These are phyloP conservation scores for Ramaria sp. DNA, from an alignment of 768 basidiomycete genomes.

Conservation along the genomic window DNA sequence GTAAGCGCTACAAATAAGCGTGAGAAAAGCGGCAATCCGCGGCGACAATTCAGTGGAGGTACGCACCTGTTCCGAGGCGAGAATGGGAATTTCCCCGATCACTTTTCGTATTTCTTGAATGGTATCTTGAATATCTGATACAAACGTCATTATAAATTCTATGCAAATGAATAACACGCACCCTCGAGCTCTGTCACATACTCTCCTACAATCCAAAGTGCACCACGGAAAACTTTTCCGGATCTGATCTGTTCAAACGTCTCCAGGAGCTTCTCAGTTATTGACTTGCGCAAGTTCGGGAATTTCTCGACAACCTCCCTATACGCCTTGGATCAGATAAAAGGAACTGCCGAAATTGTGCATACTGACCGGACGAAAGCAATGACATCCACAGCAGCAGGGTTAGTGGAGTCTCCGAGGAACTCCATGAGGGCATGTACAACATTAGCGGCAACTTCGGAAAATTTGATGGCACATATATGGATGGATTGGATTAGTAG, in stretches of 20 bases:
- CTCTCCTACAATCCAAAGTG: constrained; percentile 98
- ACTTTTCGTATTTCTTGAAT: constrained; percentile 76
- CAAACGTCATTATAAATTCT: constrained; percentile 1
- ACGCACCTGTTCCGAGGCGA: constrained; percentile 71
- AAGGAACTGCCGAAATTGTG: constrained; percentile 19
- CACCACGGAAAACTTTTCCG: constrained; percentile 92
- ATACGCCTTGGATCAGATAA: neutral
- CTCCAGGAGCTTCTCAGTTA: constrained; percentile 75
- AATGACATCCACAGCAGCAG: constrained; percentile 91
- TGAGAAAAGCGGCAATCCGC: constrained; percentile 11
- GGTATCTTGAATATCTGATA: constrained; percentile 52
- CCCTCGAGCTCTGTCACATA: constrained; percentile 53
- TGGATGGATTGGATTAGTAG: constrained; percentile 96
- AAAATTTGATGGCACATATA: constrained; percentile 91
- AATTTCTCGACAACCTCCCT: constrained; percentile 98
- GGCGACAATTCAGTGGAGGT: constrained; percentile 6
- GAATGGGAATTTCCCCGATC: constrained; percentile 93
- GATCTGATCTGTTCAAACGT: constrained; percentile 85
- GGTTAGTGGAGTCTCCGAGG: constrained; percentile 90
- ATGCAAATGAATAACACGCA: neutral
- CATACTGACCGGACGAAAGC: constrained; percentile 55
- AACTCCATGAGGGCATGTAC: constrained; percentile 92
- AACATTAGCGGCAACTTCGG: constrained; percentile 91
- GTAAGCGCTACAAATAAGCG: constrained; percentile 28
- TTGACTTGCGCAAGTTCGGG: constrained; percentile 70